Evolutionary conservation across 1,139 yeast species (phyloP), one percentile per base, ranked within the genome.

Genomic region (Taphrina betulina): DNA sequence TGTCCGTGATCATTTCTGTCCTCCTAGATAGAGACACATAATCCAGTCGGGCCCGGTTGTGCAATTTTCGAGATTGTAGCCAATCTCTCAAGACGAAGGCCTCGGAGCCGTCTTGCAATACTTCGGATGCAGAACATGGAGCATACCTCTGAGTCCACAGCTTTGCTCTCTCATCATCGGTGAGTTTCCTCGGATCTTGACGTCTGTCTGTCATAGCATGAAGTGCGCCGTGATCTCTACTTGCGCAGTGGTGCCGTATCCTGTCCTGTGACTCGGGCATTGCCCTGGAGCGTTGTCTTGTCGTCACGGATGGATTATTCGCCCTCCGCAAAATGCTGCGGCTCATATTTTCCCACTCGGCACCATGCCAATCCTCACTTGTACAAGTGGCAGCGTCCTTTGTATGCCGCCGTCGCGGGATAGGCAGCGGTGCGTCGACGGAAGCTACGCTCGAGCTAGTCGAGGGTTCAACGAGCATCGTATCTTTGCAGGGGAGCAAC

Each of bases 61-160:
- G 44, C 7, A 50, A 33, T 5, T 50, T 46, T 5, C 58, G 38
- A 8, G 54, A 26, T 17, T 35, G 22, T 12, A 56, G 33, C 58
- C 58, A 56, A 26, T 41, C 55, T 3, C 40, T 31, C 20, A 56
- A 28, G 19, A 33, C 28, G 8, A 12, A 20, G 10, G 38, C 52
- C 17, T 48, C 57, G 7, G 26, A 3, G 16, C 38, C 58, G 4
- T 44, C 42, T 28, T 28, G 40, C 12, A 56, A 31, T 17, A 56
- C 56, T n/a, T 50, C 45, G 19, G 19, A 17, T 5, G 52, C 44
- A 10, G 26, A 34, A 12, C 16, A 23, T 29, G 56, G 56, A 14
- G 56, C 56, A 26, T 42, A 52, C n/a, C 24, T 24, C 3, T 17
- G 24, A 19, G 19, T 34, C 41, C 41, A 35, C 22, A 42, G 37